Evolutionary conservation across 495 filamentous ascomycete genomes (phyloP).

Genomic region (Rhizodiscina lignyota): DNA sequence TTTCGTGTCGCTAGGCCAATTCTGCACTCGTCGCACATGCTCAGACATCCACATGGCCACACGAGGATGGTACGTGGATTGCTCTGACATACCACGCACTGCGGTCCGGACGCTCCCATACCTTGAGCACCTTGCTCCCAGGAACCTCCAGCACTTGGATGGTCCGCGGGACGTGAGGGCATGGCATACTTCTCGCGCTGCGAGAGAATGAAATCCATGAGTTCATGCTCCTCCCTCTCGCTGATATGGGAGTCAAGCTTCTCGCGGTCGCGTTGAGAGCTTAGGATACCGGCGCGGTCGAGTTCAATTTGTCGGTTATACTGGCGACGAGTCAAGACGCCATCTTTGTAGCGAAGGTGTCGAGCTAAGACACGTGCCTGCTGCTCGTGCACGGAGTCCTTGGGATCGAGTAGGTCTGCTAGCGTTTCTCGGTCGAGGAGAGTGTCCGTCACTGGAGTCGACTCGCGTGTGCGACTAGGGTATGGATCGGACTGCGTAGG

Average conservation of each 20-base stretch:
- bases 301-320: conserved; percentile 49
- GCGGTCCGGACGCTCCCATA: conserved; percentile 58
- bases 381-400: conserved; percentile 54
- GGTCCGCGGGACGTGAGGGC: conserved; percentile 6
- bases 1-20: conserved; percentile 93
- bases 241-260: conserved; percentile 9
- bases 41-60: conserved; percentile 92
- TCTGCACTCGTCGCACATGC: conserved; percentile 86
- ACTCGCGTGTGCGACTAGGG: conserved; percentile 3
- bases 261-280: conserved; percentile 17
- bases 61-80: conserved; percentile 78
- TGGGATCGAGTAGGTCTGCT: conserved; percentile 70
- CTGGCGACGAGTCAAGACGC: conserved; percentile 66
- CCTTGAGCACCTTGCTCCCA: conserved; percentile 56
- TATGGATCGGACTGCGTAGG: conserved; percentile 46
- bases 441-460: conserved; percentile 39
- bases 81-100: conserved; percentile 86
- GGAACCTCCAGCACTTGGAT: conserved; percentile 17
- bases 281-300: conserved; percentile 49
- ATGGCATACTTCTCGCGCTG: conserved; percentile 22
- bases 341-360: conserved; percentile 49
- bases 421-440: conserved; percentile 51
- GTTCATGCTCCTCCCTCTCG: conserved; percentile 61
- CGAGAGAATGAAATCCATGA: conserved; percentile 68
- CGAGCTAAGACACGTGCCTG: conserved; percentile 72